Evolutionary conservation across 2,329 filamentous ascomycete genomes (phyloP).

Genomic region (Xylariales sp.): DNA sequence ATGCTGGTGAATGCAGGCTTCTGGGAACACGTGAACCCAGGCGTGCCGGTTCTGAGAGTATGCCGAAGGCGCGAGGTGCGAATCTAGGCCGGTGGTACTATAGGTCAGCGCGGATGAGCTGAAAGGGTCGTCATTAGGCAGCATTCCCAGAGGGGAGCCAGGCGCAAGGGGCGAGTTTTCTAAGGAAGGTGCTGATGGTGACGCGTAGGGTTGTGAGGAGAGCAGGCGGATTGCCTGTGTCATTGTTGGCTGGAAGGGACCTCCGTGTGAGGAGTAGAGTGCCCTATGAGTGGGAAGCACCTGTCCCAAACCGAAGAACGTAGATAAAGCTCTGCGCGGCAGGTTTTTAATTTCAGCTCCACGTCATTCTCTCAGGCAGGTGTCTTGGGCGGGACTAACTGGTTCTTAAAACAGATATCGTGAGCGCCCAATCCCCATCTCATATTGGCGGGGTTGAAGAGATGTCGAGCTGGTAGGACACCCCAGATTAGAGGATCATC

Average conservation of each 20-base stretch:
- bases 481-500: conserved; percentile 97
- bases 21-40: conserved; percentile 96
- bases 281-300: conserved; percentile 84
- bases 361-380: conserved; percentile 9
- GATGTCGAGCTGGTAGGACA: conserved; percentile 70
- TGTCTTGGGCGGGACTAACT: conserved; percentile 42
- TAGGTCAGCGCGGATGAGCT: conserved; percentile 44
- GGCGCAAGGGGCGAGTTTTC: no score
- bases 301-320: conserved; percentile 87
- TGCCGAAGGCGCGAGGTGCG: conserved; percentile 66
- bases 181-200: conserved; percentile 11
- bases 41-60: conserved; percentile 66
- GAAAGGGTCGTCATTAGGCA: conserved; percentile 48
- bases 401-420: conserved; percentile 90
- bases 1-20: conserved; percentile 90
- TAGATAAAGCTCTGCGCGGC: conserved; percentile 60
- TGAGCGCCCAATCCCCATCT: conserved; percentile 90
- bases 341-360: no score
- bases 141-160: not conserved
- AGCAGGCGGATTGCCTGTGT: conserved; percentile 81
- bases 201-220: conserved; percentile 52
- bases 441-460: conserved; percentile 67
- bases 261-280: conserved; percentile 73
- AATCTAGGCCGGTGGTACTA: conserved; percentile 63
- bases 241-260: conserved; percentile 86